phyloP scores from a whole-genome alignment of 179 eudicot species.

The Kewa caespitosa region DNA sequence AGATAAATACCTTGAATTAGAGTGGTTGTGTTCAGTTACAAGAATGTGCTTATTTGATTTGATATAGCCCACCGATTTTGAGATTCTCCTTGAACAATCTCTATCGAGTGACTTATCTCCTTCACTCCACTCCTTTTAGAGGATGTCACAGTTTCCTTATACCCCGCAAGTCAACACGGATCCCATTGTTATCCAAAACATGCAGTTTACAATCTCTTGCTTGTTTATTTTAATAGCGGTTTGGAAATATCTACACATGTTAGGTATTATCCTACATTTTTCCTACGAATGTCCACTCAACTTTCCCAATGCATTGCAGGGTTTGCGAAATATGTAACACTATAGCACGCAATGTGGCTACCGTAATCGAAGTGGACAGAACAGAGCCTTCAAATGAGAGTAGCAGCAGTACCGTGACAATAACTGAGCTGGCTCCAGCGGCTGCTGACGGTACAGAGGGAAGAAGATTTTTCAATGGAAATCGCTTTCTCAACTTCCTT shows the following conservation, averaged over 20 bases:
- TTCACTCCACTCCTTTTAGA: too few relatives aligned
- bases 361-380: conserved; percentile 23
- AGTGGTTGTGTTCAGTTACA: background rate
- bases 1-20: background rate
- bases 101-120: too few relatives aligned
- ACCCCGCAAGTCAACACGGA: too few relatives aligned
- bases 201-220: too few relatives aligned
- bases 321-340: conserved; percentile 68
- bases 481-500: conserved; percentile 53
- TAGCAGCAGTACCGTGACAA: conserved; percentile 16
- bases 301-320: conserved; percentile 34
- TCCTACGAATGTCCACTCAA: too few relatives aligned
- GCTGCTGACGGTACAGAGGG: conserved; percentile 19
- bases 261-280: too few relatives aligned
- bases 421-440: conserved; percentile 10
- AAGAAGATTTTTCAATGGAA: conserved; percentile 55
- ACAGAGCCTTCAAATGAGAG: conserved; percentile 32
- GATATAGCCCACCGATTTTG: background rate
- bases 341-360: conserved; percentile 48
- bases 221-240: background rate
- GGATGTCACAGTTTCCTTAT: too few relatives aligned
- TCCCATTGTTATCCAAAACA: too few relatives aligned
- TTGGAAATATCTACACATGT: background rate
- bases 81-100: background rate
- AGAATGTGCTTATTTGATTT: background rate